Evolutionary conservation across 2,329 filamentous ascomycete genomes (phyloP).

Genomic region (Tolypocladium nubicola): DNA sequence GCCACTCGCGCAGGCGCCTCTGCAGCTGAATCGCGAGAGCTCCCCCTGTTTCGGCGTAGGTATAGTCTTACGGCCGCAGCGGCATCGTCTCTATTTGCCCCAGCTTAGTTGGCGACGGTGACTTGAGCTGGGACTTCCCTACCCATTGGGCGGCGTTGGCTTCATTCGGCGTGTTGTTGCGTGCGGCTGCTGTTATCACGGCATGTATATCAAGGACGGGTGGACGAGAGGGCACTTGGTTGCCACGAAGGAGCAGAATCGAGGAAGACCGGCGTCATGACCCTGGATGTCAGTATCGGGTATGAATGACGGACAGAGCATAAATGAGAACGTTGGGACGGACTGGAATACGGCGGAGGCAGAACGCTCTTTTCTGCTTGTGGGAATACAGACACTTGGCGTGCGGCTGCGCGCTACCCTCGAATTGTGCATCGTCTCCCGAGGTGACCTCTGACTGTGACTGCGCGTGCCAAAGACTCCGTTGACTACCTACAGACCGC

Average conservation of each 20-base stretch:
- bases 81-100: not conserved
- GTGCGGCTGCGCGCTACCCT: not conserved
- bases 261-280: not conserved
- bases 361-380: not conserved
- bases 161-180: not conserved
- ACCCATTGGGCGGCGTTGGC: not conserved
- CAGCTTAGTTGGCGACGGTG: not conserved
- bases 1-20: slow-evolving; percentile 10
- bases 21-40: slow-evolving; percentile 1
- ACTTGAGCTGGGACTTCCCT: not conserved
- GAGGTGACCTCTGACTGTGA: not conserved
- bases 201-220: not conserved
- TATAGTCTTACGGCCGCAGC: not conserved
- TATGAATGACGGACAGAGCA: not conserved
- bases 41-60: not conserved
- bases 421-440: not conserved
- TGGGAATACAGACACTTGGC: not conserved
- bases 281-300: not conserved
- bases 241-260: not conserved
- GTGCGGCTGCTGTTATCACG: not conserved
- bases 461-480: not conserved
- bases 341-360: not conserved
- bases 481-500: not conserved
- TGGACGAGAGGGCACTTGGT: not conserved
- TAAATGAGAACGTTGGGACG: not conserved